Base-by-base conservation (phyloP, 83 land plant genomes). In the Thuja plicata region DNA sequence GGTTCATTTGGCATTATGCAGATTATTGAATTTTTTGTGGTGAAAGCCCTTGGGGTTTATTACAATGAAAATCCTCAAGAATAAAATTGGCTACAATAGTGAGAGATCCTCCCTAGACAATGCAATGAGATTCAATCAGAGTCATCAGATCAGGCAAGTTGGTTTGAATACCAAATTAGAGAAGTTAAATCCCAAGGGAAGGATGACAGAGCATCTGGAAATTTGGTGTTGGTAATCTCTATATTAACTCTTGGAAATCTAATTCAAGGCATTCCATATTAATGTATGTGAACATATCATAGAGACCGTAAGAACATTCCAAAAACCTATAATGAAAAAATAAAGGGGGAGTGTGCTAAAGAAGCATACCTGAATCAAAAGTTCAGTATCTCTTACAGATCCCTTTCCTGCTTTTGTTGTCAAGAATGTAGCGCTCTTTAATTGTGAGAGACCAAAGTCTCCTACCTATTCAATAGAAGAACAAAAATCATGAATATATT, bases 361-460 rank as follows among this genome's bases (percentile, higher is more conserved):
- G 73, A 24, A 66, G n/a, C 73, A 66, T 66, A 66, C n/a, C 7
- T 66, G 73, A 27, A 27, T 66, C 73, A 24, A 27, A 66, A 66
- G 73, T 27, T 19, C 1, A 7, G 73, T 24, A 66, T 66, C 73
- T 66, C n/a, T 76, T 90, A 96, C 97, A 32, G 97, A 94, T 89
- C 97, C 96, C 89, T 92, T 91, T 76, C 95, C 97, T 71, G 91
- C 90, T 84, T 90, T 93, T 87, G 97, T 89, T 24, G 95, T 90
- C 84, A 96, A 52, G 46, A 90, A 91, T n/a, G 95, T 94, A 37
- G 90, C 90, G 86, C 91, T 87, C 77, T 96, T 94, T 60, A 91
- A 87, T 78, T 86, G 91, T 83, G 96, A 96, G 76, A 96, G 90
- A 83, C 97, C 96, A 93, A 96, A 96, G 73, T 96, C 97, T 21